Evolutionary conservation across 192 early-diverging fungal species (phyloP), one percentile per base, ranked within the genome.

Genomic region (Dissophora ornata): DNA sequence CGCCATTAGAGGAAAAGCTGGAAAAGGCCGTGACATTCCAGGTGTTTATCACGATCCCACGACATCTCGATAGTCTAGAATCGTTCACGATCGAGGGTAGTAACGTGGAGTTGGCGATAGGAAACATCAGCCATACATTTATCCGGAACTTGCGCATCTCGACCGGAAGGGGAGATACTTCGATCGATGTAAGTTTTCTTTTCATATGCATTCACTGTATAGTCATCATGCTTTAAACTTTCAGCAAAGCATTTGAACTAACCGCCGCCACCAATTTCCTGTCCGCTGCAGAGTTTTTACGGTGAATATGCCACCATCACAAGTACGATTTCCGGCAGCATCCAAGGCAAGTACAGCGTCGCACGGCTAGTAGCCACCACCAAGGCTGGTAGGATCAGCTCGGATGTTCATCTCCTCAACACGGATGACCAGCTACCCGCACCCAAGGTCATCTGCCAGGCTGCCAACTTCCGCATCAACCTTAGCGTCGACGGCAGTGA

Each of bases 51-150:
- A 77, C 73, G 0, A 77, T 77, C 29, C 73, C 73, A 25, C 57
- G 65, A 0, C 28, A 62, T 2, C 59, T 77, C 5, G 73, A 77
- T 18, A 57, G 57, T 34, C 64, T 77, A 4, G 73, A 77, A 38
- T 77, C 73, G 5, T 77, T 77, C 28, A 50, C 64, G 5, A 67
- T 77, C 24, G 38, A 48, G 10, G 73, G 73, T 4, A 13, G 49
- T 11, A 67, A 77, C 28, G 33, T 77, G 15, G 73, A 77, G 30
- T n/a, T 77, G 13, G 21, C 73, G 15, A 57, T 77, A n/a, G 73
- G 73, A 0, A 67, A 77, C 33, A 77, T 77, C 30, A 57, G 63
- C 38, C 73, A 77, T 56, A 77, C 73, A 0, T 77, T 77, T 29
- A 77, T 77, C 58, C 48, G 45, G 28, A 38, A 44, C 33, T 26